Conservation (phyloP, 768 basidiomycete genomes). For the Lentinus tigrinus region DNA sequence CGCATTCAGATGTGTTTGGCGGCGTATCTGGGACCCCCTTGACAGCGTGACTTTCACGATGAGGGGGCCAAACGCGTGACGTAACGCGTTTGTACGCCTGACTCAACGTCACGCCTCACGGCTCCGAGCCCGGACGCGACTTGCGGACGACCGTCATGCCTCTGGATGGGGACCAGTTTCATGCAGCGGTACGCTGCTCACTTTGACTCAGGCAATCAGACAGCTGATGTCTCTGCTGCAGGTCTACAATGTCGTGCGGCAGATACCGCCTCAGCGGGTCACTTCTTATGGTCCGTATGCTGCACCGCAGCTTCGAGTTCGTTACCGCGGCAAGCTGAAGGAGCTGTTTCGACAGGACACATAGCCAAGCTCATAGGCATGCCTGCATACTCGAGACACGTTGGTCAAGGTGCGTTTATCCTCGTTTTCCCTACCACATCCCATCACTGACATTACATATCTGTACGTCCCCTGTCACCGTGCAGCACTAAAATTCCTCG, state of each 20-base stretch:
- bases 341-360: constrained; percentile 50
- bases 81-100: not conserved
- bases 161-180: constrained; percentile 14
- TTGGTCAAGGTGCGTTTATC: constrained; percentile 66
- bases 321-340: constrained; percentile 1
- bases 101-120: not conserved
- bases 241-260: constrained; percentile 74
- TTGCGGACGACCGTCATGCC: not conserved
- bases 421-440: not conserved
- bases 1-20: too few relatives aligned
- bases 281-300: constrained; percentile 67
- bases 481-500: constrained; percentile 78
- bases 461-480: not conserved
- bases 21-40: too few relatives aligned
- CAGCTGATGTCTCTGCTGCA: constrained; percentile 24
- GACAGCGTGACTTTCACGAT: not conserved
- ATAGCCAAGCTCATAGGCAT: constrained; percentile 79
- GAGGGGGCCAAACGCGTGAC: not conserved
- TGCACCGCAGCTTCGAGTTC: not conserved
- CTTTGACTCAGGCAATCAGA: too few relatives aligned
- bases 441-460: not conserved
- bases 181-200: constrained; percentile 4
- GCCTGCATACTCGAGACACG: constrained; percentile 77
- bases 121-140: not conserved
- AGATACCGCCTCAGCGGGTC: constrained; percentile 65